phyloP scores from a whole-genome alignment of 2,329 filamentous ascomycete genomes.

The Thelonectria blattea region DNA sequence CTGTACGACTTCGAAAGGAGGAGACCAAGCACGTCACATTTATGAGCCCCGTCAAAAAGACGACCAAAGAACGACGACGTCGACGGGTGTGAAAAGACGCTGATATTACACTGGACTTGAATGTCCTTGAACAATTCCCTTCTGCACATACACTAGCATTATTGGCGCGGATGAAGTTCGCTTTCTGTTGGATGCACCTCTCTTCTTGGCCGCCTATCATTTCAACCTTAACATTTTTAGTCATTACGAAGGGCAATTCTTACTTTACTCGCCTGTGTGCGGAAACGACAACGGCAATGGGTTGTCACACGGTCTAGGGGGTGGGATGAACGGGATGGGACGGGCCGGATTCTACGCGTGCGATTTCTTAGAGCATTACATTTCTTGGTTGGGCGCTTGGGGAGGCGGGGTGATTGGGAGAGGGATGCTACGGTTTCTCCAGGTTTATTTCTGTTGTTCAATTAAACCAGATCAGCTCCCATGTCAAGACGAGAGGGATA shows the following conservation, averaged over 20 bases:
- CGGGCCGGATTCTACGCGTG: conserved; percentile 15
- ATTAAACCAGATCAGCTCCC: conserved; percentile 19
- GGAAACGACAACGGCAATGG: conserved; percentile 18
- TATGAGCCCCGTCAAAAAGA: conserved; percentile 57
- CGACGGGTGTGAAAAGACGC: conserved; percentile 35
- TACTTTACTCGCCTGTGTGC: conserved; percentile 18
- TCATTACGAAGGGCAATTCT: conserved; percentile 27
- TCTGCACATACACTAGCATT: conserved; percentile 19
- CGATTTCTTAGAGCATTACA: conserved; percentile 32
- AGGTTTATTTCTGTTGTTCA: conserved; percentile 5
- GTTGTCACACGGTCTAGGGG: conserved; percentile 27
- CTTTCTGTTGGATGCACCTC: conserved; percentile 34
- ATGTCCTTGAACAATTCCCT: not conserved
- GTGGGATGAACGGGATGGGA: conserved; percentile 8
- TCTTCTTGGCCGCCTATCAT: conserved; percentile 38
- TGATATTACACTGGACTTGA: not conserved
- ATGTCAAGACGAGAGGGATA: conserved; percentile 16
- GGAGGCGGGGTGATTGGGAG: conserved; percentile 22
- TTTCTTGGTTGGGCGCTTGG: conserved; percentile 30
- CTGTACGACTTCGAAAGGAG: conserved; percentile 60
- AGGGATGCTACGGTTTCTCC: conserved; percentile 12
- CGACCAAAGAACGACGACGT: conserved; percentile 41
- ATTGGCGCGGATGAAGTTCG: conserved; percentile 20
- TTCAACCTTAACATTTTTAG: conserved; percentile 41
- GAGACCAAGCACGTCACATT: conserved; percentile 63